Evolutionary conservation across 129 eudicot species (phyloP).

Genomic region (Helichrysum umbraculigerum): DNA sequence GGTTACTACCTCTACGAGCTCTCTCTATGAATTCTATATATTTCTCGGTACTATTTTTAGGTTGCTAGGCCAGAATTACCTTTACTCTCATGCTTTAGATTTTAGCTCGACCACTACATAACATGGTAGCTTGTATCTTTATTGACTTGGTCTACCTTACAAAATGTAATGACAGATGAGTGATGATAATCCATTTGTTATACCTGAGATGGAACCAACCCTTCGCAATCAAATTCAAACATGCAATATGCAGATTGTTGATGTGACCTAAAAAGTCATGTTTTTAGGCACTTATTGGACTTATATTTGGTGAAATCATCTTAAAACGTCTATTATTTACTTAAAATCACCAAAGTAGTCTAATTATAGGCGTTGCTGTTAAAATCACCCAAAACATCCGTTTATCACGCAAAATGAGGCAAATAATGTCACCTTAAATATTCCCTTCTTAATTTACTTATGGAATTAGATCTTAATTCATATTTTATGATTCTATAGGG

Average conservation of each 20-base stretch:
- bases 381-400: too few relatives aligned
- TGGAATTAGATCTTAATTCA: too few relatives aligned
- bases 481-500: too few relatives aligned
- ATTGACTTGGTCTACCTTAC: slow-evolving; percentile 12
- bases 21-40: background rate
- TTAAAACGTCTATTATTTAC: too few relatives aligned
- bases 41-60: background rate
- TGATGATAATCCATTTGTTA: slow-evolving; percentile 84
- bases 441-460: too few relatives aligned
- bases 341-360: too few relatives aligned
- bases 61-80: background rate
- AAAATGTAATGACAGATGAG: slow-evolving; percentile 60
- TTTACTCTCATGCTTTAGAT: background rate
- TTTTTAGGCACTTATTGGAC: too few relatives aligned
- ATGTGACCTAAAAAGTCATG: too few relatives aligned
- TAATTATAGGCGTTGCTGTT: too few relatives aligned
- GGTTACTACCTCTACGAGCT: background rate
- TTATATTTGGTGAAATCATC: too few relatives aligned
- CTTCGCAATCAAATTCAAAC: slow-evolving; percentile 91
- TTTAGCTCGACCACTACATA: background rate
- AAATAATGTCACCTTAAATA: too few relatives aligned
- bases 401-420: too few relatives aligned
- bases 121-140: slow-evolving; percentile 1
- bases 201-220: slow-evolving; percentile 97
- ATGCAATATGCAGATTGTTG: slow-evolving; percentile 98